Base-by-base conservation (phyloP, 495 filamentous ascomycete genomes). In the Elasticomyces elasticus region DNA sequence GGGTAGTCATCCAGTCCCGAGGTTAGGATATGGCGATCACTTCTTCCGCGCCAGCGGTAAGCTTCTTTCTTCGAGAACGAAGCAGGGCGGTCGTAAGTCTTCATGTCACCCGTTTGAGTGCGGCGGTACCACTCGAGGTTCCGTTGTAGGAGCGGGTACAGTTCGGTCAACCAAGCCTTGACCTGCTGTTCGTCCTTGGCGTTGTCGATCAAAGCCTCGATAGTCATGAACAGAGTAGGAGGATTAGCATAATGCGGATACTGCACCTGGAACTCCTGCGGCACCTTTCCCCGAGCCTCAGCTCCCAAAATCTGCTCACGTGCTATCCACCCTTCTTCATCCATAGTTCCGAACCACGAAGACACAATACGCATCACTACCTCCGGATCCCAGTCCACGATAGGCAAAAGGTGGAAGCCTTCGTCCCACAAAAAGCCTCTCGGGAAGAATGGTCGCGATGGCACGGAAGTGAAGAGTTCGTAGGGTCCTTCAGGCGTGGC, bases 181-280 rank as follows among this genome's bases (percentile, higher is more conserved):
- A 85, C 89, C 65, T 54, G 83, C 81, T 20, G 79, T 78, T 12
- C 71, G 80, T 42, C 79, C 76, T 20, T 77, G 13, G 62, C 41
- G 33, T 72, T 90, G 59, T 87, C 82, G 54, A 95, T 74, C 59
- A 95, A 89, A 13, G 75, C 74, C 54, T 92, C 86, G 15, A 98
- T 67, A 45, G 92, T 81, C 58, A 97, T 79, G 71, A 95, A 97
- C 5, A 98, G 78, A 0, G 92, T 97, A n/a, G 92, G 92, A 0
- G 92, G 94, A 68, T 98, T 98, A 45, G 92, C 92, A 62, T 97
- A 96, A 67, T 97, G 92, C 25, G 92, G 92, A 66, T 96, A 97
- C 62, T 98, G 92, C 27, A 86, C 77, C 56, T 95, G 94, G 66
- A 98, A 98, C 67, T 98, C 90, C n/a, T 70, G 64, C 0, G 92